A percentile compares a stretch with the other conserved stretches of the same genome.
phyloP scores from a whole-genome alignment of 2,329 filamentous ascomycete species.

The Penicillium glabrum region DNA sequence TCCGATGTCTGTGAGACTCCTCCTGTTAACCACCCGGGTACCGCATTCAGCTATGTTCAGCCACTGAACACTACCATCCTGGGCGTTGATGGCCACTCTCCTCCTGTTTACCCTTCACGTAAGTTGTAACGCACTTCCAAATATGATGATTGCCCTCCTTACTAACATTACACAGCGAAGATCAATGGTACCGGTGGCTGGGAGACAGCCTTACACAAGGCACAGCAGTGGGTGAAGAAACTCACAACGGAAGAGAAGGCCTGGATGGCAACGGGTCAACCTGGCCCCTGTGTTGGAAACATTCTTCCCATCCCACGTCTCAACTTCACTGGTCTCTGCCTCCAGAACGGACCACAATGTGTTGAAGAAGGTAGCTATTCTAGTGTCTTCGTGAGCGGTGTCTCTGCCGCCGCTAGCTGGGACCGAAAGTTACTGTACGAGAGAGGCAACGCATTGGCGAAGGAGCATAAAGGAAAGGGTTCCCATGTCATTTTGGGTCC shows the following conservation, averaged over 20 bases:
- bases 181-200: slow-evolving; percentile 21
- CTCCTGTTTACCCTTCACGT: slow-evolving; percentile 21
- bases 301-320: slow-evolving; percentile 30
- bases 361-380: slow-evolving; percentile 64
- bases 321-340: slow-evolving; percentile 27
- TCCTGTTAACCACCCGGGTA: slow-evolving; percentile 11
- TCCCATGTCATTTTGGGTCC: slow-evolving; percentile 45
- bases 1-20: slow-evolving; percentile 7
- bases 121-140: neutral
- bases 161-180: slow-evolving; percentile 12
- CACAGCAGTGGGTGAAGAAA: slow-evolving; percentile 35
- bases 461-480: slow-evolving; percentile 45
- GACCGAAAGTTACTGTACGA: slow-evolving; percentile 56
- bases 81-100: slow-evolving; percentile 17
- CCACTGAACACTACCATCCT: slow-evolving; percentile 19
- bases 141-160: neutral
- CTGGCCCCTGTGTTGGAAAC: slow-evolving; percentile 33
- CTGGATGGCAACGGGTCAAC: slow-evolving; percentile 17
- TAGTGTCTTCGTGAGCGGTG: slow-evolving; percentile 72
- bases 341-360: slow-evolving; percentile 45
- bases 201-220: slow-evolving; percentile 17
- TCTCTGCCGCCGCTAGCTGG: slow-evolving; percentile 66
- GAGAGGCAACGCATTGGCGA: slow-evolving; percentile 55
- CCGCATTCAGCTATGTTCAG: slow-evolving; percentile 19
- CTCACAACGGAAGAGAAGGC: slow-evolving; percentile 18